Conservation (phyloP, 2,329 filamentous ascomycete species). For the Beauveria pseudobassiana region DNA sequence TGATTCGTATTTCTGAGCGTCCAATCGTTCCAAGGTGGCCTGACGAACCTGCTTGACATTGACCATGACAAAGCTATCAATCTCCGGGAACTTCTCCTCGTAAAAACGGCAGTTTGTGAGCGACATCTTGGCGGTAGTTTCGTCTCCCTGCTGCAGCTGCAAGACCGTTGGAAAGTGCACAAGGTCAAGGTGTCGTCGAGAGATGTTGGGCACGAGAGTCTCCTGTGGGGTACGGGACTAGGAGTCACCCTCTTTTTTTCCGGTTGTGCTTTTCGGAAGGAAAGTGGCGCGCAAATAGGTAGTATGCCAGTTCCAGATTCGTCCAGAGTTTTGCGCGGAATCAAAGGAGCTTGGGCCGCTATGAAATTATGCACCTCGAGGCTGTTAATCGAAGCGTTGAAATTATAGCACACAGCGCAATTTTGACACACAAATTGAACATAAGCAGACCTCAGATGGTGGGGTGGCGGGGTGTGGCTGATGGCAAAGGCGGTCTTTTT, state of each 20-base stretch:
- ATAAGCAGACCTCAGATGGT: slow-evolving; percentile 25
- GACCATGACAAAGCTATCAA: slow-evolving; percentile 99
- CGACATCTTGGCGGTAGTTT: slow-evolving; percentile 65
- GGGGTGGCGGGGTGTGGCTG: slow-evolving; percentile 34
- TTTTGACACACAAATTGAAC: slow-evolving; percentile 34
- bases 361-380: background rate
- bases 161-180: slow-evolving; percentile 10
- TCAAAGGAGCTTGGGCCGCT: background rate
- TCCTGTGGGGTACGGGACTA: slow-evolving; percentile 7
- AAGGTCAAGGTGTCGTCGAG: slow-evolving; percentile 11
- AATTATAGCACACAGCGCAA: slow-evolving; percentile 22
- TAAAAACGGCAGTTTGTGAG: slow-evolving; percentile 96
- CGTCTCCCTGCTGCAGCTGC: slow-evolving; percentile 4
- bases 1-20: background rate
- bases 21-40: background rate
- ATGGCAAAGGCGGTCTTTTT: slow-evolving; percentile 20
- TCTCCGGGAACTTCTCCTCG: slow-evolving; percentile 89
- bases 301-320: background rate
- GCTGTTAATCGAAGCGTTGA: background rate
- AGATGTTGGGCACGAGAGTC: slow-evolving; percentile 10
- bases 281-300: background rate
- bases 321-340: slow-evolving; percentile 12
- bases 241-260: slow-evolving; percentile 9
- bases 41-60: slow-evolving; percentile 87
- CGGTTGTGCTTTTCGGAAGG: background rate